Evolutionary conservation across 805 yeast species (phyloP).

Genomic region (Huiozyma naganishii): DNA sequence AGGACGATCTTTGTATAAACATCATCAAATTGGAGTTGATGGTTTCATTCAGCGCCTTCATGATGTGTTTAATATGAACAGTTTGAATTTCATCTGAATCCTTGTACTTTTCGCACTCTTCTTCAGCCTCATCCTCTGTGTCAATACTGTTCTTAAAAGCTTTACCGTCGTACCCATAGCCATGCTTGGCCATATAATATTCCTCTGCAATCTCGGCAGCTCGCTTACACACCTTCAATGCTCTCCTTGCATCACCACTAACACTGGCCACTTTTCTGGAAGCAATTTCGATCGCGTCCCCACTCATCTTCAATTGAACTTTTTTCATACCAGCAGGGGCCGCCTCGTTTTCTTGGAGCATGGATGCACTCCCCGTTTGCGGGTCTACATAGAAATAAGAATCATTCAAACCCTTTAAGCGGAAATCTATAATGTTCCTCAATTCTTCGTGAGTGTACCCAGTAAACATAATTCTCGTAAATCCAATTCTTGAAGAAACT

Average conservation of each 20-base stretch:
- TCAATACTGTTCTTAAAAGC: not conserved
- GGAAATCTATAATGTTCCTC: constrained; percentile 57
- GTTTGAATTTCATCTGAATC: constrained; percentile 32
- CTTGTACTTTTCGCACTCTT: constrained; percentile 3
- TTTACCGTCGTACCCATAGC: constrained; percentile 22
- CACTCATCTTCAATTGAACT: constrained; percentile 31
- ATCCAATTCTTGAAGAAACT: constrained; percentile 82
- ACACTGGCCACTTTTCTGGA: constrained; percentile 92
- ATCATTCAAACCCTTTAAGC: constrained; percentile 44
- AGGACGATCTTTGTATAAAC: constrained; percentile 49
- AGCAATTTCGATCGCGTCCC: constrained; percentile 83
- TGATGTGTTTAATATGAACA: constrained; percentile 64
- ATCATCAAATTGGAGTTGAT: constrained; percentile 60
- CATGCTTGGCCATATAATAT: constrained; percentile 36
- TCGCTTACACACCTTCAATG: constrained; percentile 73
- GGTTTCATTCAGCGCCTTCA: constrained; percentile 70
- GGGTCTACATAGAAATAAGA: constrained; percentile 26
- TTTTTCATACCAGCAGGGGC: constrained; percentile 17
- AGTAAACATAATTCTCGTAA: constrained; percentile 74
- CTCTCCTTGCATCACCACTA: constrained; percentile 94
- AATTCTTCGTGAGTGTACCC: constrained; percentile 80
- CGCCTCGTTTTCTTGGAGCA: constrained; percentile 15
- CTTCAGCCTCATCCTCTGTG: constrained; percentile 6
- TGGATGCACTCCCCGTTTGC: constrained; percentile 30
- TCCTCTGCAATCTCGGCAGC: constrained; percentile 82